Conservation (phyloP, 2,329 filamentous ascomycete species). For the Plectosphaerella cucumerina region DNA sequence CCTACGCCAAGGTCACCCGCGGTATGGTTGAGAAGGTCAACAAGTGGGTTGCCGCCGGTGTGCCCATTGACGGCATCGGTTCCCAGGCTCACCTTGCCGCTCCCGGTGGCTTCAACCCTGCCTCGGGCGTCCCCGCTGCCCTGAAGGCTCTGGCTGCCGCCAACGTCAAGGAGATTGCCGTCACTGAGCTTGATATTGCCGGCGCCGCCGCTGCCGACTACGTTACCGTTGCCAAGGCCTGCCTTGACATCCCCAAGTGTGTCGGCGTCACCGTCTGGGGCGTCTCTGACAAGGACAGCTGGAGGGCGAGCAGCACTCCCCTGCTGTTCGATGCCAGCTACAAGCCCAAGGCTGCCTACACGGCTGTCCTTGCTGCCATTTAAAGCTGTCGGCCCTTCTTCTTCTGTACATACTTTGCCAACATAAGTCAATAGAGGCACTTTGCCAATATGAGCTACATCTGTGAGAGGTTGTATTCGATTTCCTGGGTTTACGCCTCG, state of each 20-base stretch:
- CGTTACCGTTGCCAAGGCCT: slow-evolving; percentile 52
- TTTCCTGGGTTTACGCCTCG: too few relatives aligned
- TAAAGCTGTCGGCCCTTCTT: background rate
- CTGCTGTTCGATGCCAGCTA: slow-evolving; percentile 51
- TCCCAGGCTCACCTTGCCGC: slow-evolving; percentile 51
- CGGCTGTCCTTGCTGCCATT: slow-evolving; percentile 34
- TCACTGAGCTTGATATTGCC: slow-evolving; percentile 67
- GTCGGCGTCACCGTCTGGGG: slow-evolving; percentile 64
- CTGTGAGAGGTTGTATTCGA: too few relatives aligned
- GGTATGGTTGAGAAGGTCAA: slow-evolving; percentile 56
- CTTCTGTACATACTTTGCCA: too few relatives aligned
- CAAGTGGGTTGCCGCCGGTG: slow-evolving; percentile 57
- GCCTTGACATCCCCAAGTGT: slow-evolving; percentile 53
- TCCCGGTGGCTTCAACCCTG: slow-evolving; percentile 25
- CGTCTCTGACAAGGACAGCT: slow-evolving; percentile 45
- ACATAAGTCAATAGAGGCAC: too few relatives aligned
- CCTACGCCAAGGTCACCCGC: slow-evolving; percentile 49
- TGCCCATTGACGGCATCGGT: slow-evolving; percentile 63
- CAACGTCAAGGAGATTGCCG: slow-evolving; percentile 51
- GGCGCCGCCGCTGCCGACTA: slow-evolving; percentile 53
- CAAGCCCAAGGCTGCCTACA: slow-evolving; percentile 48
- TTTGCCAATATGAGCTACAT: too few relatives aligned
- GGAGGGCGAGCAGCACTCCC: slow-evolving; percentile 44
- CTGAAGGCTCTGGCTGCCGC: slow-evolving; percentile 48
- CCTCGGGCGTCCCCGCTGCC: slow-evolving; percentile 38